These are phyloP conservation scores for Porcisia hertigi DNA, from an alignment of 208 protist genomes.

Conservation along the genomic window DNA sequence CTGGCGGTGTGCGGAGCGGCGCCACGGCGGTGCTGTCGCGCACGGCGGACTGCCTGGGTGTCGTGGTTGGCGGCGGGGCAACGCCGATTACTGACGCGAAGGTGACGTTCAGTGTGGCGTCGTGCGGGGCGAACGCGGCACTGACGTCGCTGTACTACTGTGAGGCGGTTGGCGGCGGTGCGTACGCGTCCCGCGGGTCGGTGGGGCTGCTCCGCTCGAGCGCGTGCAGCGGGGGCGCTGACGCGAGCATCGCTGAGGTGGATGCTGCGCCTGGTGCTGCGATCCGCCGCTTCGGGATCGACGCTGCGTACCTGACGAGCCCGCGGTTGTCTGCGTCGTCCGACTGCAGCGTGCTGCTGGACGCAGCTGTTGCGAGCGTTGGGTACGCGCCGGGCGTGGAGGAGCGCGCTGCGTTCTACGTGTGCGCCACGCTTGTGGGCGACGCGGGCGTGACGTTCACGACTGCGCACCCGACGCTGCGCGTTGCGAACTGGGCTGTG, in stretches of 20 bases:
- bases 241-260: conserved; percentile 41
- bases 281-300: conserved; percentile 54
- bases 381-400: conserved; percentile 47
- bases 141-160: conserved; percentile 56
- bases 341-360: conserved; percentile 33
- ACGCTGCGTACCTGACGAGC: conserved; percentile 30
- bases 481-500: conserved; percentile 43
- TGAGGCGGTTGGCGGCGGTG: conserved; percentile 41
- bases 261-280: conserved; percentile 30
- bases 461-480: conserved; percentile 47
- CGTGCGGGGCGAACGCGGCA: conserved; percentile 32
- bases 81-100: conserved; percentile 21
- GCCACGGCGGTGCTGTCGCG: conserved; percentile 39
- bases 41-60: conserved; percentile 33
- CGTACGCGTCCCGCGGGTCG: conserved; percentile 38
- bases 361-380: conserved; percentile 20
- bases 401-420: conserved; percentile 49
- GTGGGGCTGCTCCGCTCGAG: conserved; percentile 49
- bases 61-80: conserved; percentile 29
- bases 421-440: conserved; percentile 42
- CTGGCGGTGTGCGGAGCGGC: conserved; percentile 21
- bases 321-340: conserved; percentile 36
- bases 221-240: conserved; percentile 31
- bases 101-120: conserved; percentile 40
- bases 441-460: conserved; percentile 49